Evolutionary conservation across 2,329 filamentous ascomycete genomes (phyloP), one percentile per base, ranked within the genome.

Genomic region (Sordariomycetes sp.): DNA sequence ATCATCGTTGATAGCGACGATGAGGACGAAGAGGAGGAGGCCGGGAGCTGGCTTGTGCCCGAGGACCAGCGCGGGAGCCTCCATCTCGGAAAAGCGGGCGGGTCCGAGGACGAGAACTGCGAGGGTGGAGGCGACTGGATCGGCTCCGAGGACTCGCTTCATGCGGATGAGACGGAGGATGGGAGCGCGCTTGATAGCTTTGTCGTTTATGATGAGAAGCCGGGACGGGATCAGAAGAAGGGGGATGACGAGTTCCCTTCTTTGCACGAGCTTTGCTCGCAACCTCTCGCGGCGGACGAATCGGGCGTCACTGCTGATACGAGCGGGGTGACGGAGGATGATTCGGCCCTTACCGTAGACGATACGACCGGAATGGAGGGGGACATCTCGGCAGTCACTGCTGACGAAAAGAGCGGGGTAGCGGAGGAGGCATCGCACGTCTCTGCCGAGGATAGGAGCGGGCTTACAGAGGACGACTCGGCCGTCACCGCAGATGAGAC

Each of bases 101-200:
- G 88, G 3, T 81, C 82, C n/a, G 87, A 90, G 56, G 89, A 95
- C 61, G 90, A 95, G 68, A 82, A 96, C 66, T 89, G 87, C 2
- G 91, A 95, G 66, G 90, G 90, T 1, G 89, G 86, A 3, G 91
- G 90, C 24, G 88, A 95, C 58, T 89, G 82, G 67, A 76, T 96
- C 54, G 80, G 80, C 42, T 83, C 85, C 0, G 82, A 87, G 34
- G 87, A 94, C 64, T 88, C 85, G 0, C 69, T 71, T 13, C 70
- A 75, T 45, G 77, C 79, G 2, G 80, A 78, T 8, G 81, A 80
- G 28, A 75, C 76, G 10, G 77, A 81, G 10, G 76, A 76, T 1
- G 73, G 71, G 52, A 82, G 77, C 63, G 77, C 77, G 22, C 69
- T 81, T 36, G 74, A 76, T 62, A 80, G 74, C 64, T 81, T 85